Evolutionary conservation across 148 eudicot genomes (phyloP), one percentile per base, ranked within the genome.

Genomic region (Fagopyrum esculentum): DNA sequence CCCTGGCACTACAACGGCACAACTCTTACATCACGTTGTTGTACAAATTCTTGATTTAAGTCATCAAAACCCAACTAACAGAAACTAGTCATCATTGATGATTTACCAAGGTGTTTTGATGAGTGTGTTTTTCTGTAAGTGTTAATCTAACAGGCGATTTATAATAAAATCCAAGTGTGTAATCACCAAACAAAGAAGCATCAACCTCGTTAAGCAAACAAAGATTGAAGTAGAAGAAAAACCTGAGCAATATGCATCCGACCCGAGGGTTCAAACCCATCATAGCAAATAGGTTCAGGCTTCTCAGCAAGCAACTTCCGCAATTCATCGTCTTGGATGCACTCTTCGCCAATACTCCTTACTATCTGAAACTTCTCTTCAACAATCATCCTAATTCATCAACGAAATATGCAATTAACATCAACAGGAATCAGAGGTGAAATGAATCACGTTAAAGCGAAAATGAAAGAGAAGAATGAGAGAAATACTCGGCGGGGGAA

Each of bases 221-320:
- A 35, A 35, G 40, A 35, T 35, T 35, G 26, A 35, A 1, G 40
- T 35, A 35, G 2, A 22, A 35, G 2, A 35, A 1, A 44, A 45
- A 81, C 87, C 84, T 82, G 85, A 48, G 85, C 87, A 63, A 84
- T 80, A 51, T 84, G 85, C 87, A 84, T 82, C 22, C 84, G 81
- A 46, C 87, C 85, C 68, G 87, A 84, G 13, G 85, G 87, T 63
- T 84, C 85, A 78, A 84, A 84, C 16, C 85, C 83, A 64, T 84
- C 87, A 61, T 77, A 80, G 76, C 87, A 82, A 84, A 82, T 52
- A 2, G 87, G 87, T 73, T 85, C 83, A 26, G 73, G 59, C 74
- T 85, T 82, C 44, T 74, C 55, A 12, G 76, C 51, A 7, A 82
- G 76, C 57, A 85, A 76, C 9, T 77, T 69, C 59, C 35, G 75